Evolutionary conservation across 768 basidiomycete genomes (phyloP), one percentile per base, ranked within the genome.

Genomic region (Agrocybe pediades): DNA sequence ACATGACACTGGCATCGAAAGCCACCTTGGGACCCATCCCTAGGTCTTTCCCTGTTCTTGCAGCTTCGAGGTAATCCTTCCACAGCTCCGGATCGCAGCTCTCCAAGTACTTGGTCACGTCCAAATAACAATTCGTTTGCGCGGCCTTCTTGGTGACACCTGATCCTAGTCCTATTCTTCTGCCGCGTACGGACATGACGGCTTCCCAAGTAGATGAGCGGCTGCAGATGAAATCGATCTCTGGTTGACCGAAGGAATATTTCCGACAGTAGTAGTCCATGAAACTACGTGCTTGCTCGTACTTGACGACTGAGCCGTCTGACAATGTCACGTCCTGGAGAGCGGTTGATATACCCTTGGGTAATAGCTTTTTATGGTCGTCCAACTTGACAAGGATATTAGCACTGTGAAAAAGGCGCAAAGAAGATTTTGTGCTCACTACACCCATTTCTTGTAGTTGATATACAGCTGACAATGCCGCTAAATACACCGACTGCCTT

Each of bases 181-280:
- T 81, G 1, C 85, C 88, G 17, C 83, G 85, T 47, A 97, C 89
- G 33, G 77, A 77, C 79, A 95, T 86, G 54, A 84, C 70, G 3
- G 87, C 88, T 59, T 91, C 83, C 90, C 92, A 94, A 6, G 61
- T 68, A 21, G 63, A 62, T 17, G 65, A 70, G 36, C 62, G 41
- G 39, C 56, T 57, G 19, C 53, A 55, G 46, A 64, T 60, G 54
- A 80, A 88, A 13, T 78, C 76, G 55, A 96, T 70, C 45, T 90
- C 87, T 2, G 92, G 92, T 57, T 81, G 82, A 9, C 79, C 75
- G 63, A 95, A 95, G 21, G 74, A 73, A 66, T 85, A 97, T 29
- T 84, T 78, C 41, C 85, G 81, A 65, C 94, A 96, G 63, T 98
- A 98, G 68, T 90, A 98, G 58, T 95, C 95, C 88, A 97, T 95